Evolutionary conservation across 129 eudicot genomes (phyloP), one percentile per base, ranked within the genome.

Genomic region (Centaurea solstitialis): DNA sequence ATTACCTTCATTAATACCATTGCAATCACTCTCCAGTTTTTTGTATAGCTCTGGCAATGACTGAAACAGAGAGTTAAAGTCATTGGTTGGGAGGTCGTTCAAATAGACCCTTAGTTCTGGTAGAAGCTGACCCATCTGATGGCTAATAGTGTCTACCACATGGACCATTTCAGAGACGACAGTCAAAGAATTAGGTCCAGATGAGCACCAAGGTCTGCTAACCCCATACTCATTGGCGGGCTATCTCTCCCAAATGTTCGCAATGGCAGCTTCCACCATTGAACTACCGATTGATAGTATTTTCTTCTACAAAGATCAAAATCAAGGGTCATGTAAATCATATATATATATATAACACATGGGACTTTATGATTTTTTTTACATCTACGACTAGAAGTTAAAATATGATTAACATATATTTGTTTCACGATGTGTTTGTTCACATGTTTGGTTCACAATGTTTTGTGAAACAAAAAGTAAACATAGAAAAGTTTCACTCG

Each of bases 171-270:
- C 71, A 8, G 87, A 84, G 9, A 89, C 41, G 8, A 73, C 82
- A 17, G 79, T 35, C 61, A 89, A 70, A 7, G 89, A 70, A 81
- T 90, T 93, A 6, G 90, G 93, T 47, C 96, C 96, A 1, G 96
- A 89, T 4, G 96, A 89, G 67, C 98, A 91, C 96, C 98, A 2
- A 91, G 73, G 79, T 93, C 98, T 5, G 93, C 98, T 17, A 93
- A 71, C n/a, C 92, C 90, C 84, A 93, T 84, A 86, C 88, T 85
- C 20, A 67, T 70, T 0, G 94, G 96, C 12, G 64, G 33, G n/a
- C n/a, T 20, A 83, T 68, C 74, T 69, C 76, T 30, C 23, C 35
- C 65, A 93, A 18, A 82, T 22, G 4, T 76, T 76, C 20, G 6
- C 30, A 47, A 89, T 68, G 15, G 91, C 93, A 70, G 76, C 77